Evolutionary conservation across 768 basidiomycete genomes (phyloP), one percentile per base, ranked within the genome.

Genomic region (Auriscalpium vulgare): DNA sequence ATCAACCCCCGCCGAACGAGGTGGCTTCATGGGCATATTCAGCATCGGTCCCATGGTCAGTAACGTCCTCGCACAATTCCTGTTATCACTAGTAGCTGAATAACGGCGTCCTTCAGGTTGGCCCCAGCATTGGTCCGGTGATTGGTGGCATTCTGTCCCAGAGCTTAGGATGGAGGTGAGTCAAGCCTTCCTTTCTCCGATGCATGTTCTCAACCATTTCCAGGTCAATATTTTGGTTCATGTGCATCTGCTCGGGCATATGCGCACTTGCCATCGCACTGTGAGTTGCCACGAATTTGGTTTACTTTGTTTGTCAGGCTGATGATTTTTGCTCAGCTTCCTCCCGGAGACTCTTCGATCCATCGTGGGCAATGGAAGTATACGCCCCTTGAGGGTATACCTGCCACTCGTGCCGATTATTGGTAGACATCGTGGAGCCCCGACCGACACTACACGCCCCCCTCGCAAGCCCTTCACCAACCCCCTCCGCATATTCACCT

Each of bases 11-110:
- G 76, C 79, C 38, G 89, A 93, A 69, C 74, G 91, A 37, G 91
- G 87, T 16, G 79, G 82, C 8, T 90, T 84, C 69, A 78, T 83
- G 54, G 91, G 89, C 3, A 50, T 88, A 8, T 88, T 82, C 67
- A 75, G 69, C 37, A 56, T 86, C 3, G 86, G 86, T 0, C 83
- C 85, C n/a, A 75, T 83, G 75, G 84, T 82, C 58, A 13, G 10
- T 11, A 10, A 13, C 35, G 43, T 13, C 10, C 17, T 10, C 38
- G 21, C 2, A 34, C 8, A 14, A n/a, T 38, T 51, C 21, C 34
- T 50, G 23, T 37, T 45, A 47, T 47, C n/a, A 36, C 10, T 3
- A 21, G 3, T 21, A 21, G 8, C 23, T 19, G 38, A 17, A 21
- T 10, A 51, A 36, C 51, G 8, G 14, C 10, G 47, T 45, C 50